A percentile compares a stretch with the other conserved stretches of the same genome.
Conservation (phyloP, 208 protist genomes). For the Wallacemonas sp. region DNA sequence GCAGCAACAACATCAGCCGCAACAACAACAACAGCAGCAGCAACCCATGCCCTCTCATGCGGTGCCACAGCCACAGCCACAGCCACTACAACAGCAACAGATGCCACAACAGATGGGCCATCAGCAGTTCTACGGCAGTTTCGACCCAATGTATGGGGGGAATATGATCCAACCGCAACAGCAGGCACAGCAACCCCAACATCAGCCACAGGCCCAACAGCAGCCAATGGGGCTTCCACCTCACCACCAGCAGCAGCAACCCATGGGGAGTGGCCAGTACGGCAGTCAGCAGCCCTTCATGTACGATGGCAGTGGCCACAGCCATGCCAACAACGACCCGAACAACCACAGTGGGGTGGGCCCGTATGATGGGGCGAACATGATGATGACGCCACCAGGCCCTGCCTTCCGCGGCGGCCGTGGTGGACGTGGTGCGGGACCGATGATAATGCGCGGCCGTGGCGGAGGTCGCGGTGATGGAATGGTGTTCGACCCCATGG, state of each 20-base stretch:
- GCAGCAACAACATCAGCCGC: slow-evolving; percentile 3
- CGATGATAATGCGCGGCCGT: slow-evolving; percentile 20
- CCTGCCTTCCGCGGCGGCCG: slow-evolving; percentile 4
- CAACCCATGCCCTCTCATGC: slow-evolving; percentile 13
- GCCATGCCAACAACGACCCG: background rate
- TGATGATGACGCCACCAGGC: slow-evolving; percentile 5
- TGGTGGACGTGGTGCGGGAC: slow-evolving; percentile 7
- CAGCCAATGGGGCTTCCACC: slow-evolving; percentile 15
- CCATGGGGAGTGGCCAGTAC: background rate
- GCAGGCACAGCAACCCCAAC: slow-evolving; percentile 7
- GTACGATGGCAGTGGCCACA: background rate
- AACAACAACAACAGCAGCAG: slow-evolving; percentile 23
- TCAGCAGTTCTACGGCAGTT: slow-evolving; percentile 7
- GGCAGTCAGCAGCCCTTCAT: background rate
- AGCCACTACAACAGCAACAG: slow-evolving; percentile 1
- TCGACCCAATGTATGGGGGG: background rate
- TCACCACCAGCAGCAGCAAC: background rate
- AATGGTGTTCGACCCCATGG: slow-evolving; percentile 9
- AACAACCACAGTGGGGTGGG: background rate
- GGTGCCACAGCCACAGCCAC: background rate
- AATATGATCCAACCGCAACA: slow-evolving; percentile 13
- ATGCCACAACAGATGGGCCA: slow-evolving; percentile 4
- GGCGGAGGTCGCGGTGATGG: slow-evolving; percentile 14
- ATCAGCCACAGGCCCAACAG: background rate
- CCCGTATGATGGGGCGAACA: background rate